Evolutionary conservation across 192 early-diverging fungal genomes (phyloP).

Genomic region (Entophlyctis helioformis): DNA sequence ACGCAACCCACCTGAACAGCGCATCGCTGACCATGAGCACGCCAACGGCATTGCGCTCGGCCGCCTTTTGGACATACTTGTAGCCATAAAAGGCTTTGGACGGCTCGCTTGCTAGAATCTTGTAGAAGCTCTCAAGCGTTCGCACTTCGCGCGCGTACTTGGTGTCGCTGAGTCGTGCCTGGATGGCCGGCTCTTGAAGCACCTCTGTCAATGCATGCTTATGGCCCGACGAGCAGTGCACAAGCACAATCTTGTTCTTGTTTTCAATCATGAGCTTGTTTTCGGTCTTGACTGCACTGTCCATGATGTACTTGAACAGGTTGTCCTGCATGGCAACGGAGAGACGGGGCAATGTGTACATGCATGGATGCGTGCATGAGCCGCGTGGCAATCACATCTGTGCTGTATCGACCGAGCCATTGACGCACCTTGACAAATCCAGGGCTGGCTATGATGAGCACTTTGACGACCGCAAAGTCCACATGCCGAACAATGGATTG

Average conservation of each 20-base stretch:
- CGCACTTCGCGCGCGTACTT: conserved; percentile 79
- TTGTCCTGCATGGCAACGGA: conserved; percentile 47
- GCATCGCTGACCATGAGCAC: conserved; percentile 86
- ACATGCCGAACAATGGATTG: conserved; percentile 78
- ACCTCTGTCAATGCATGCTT: conserved; percentile 93
- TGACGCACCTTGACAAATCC: conserved; percentile 74
- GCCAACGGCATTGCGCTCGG: conserved; percentile 74
- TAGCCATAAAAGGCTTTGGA: conserved; percentile 90
- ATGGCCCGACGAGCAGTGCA: conserved; percentile 92
- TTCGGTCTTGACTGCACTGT: conserved; percentile 65
- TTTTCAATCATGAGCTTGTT: conserved; percentile 76
- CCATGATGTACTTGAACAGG: conserved; percentile 76
- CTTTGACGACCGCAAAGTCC: conserved; percentile 89
- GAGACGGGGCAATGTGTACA: too few species aligned
- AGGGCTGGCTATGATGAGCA: conserved; percentile 90
- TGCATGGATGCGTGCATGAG: too few species aligned
- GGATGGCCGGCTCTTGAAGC: conserved; percentile 73
- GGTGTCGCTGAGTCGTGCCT: conserved; percentile 72
- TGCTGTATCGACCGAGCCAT: too few species aligned
- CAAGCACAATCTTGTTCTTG: conserved; percentile 71
- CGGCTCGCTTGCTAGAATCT: conserved; percentile 78
- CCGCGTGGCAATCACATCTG: too few species aligned
- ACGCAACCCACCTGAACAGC: conserved; percentile 55
- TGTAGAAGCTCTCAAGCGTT: conserved; percentile 75
- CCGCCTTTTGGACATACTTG: conserved; percentile 72